Base-by-base conservation (phyloP, 176 grass and related monocot genomes). In the Carex scoparia region DNA sequence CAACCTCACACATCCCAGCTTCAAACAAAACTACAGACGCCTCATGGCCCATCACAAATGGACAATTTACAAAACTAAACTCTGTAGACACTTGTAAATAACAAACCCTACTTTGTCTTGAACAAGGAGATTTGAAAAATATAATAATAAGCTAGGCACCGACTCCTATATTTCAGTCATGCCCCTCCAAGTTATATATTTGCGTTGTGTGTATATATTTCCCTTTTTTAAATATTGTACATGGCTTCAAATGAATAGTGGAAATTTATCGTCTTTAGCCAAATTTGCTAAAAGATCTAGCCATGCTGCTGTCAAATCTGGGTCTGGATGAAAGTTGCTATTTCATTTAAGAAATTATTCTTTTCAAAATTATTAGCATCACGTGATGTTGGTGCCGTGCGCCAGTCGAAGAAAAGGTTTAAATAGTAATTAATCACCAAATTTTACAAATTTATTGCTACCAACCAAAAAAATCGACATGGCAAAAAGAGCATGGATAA, bases 41-140 rank as follows among this genome's bases (percentile, higher is more conserved):
- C 3, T 58, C 23, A 19, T 53, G 35, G 13, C 33, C 10, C 66
- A 60, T 38, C 53, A 58, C 35, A 46, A 44, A 73, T 59, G 10
- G 59, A 40, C 79, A 42, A 82, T 82, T 65, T 82, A 23, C 61
- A 65, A 82, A 64, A 82, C 19, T 64, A 12, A 66, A 44, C 15
- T 48, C 8, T 72, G 69, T 4, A 15, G 40, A n/a, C 16, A 40
- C 1, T 42, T 69, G 14, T 38, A 37, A 71, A 72, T 72, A 48
- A 46, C 69, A 48, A 72, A 72, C 70, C 70, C 70, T 19, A 74
- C 44, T 74, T 51, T 74, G n/a, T 53, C 44, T 74, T 74, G 9
- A 74, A 53, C 42, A 12, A 74, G 37, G 7, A 28, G 38, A 74
- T 74, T 74, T 74, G 19, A 74, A 74, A 74, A 69, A 44, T 67